Evolutionary conservation across 495 filamentous ascomycete genomes (phyloP), one percentile per base, ranked within the genome.

Genomic region (Penicillium tannophilum): DNA sequence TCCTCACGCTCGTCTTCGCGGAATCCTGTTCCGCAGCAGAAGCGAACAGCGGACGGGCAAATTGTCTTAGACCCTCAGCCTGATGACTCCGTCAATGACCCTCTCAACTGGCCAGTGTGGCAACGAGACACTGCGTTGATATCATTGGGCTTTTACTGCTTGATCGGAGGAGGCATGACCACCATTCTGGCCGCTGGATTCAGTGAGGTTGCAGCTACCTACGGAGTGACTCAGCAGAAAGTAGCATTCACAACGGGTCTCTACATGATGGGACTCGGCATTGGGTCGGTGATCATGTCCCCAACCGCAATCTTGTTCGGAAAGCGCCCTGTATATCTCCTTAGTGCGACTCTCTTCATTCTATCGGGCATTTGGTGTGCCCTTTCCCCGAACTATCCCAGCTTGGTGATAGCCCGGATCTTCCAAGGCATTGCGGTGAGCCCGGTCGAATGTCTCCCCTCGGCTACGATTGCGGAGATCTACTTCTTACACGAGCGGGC

Each of bases 401-500:
- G 91, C 30, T 74, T 98, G 42, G 79, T 97, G 1, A 63, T 95
- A 17, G 94, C 91, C 24, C 83, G 94, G 35, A 85, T 98, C 46
- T 84, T 97, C 55, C 89, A 92, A 72, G 94, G 94, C 11, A 78
- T 97, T 39, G 88, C 92, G 0, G 90, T 97, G 42, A 91, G 87
- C 55, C 91, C 93, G 0, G 91, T 95, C n/a, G 94, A 98, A 72
- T 93, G 91, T 64, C 82, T 98, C 49, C 94, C 94, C 0, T 96
- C 92, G 4, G 94, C 94, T 12, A 96, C 92, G 1, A 92, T 98
- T 60, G 92, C 93, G 8, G 94, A 98, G 72, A 97, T 98, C 60
- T 98, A 91, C 77, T 97, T 96, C 67, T 77, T 98, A 17, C 94
- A 98, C 61, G 94, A 98, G 74, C 81, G 93, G 43, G 94, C 94